A percentile compares a stretch with the other conserved stretches of the same genome.
These are phyloP conservation scores for Clitopilus passeckerianus DNA, from an alignment of 768 basidiomycete genomes.

Conservation along the genomic window DNA sequence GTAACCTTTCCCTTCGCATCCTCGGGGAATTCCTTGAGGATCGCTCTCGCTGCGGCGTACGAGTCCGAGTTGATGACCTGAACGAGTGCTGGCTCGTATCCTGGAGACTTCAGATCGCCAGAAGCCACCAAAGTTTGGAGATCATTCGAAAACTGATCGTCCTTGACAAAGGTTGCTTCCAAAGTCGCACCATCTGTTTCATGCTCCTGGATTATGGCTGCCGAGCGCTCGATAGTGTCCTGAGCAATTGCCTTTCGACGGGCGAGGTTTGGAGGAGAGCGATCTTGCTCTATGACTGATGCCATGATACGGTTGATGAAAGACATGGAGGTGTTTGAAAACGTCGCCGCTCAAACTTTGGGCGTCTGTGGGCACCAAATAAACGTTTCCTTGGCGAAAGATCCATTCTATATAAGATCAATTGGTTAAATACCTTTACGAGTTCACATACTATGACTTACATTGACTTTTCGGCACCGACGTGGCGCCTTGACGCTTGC, in stretches of 20 bases:
- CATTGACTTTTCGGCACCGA: background rate
- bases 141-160: slow-evolving; percentile 11
- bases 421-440: too few species aligned
- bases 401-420: too few species aligned
- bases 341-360: background rate
- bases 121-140: slow-evolving; percentile 18
- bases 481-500: background rate
- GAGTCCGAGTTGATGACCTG: slow-evolving; percentile 30
- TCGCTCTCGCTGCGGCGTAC: slow-evolving; percentile 27
- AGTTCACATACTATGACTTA: background rate
- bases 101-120: slow-evolving; percentile 5
- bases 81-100: slow-evolving; percentile 13
- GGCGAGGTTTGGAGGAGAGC: background rate
- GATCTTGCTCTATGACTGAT: background rate
- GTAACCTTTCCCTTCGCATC: slow-evolving; percentile 21
- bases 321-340: background rate
- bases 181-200: slow-evolving; percentile 22
- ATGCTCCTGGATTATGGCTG: slow-evolving; percentile 19
- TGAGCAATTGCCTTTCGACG: slow-evolving; percentile 11
- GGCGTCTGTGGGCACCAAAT: background rate
- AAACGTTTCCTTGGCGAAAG: background rate
- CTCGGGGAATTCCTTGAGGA: slow-evolving; percentile 18
- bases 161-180: slow-evolving; percentile 20
- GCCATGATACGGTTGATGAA: background rate
- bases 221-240: slow-evolving; percentile 23